Evolutionary conservation across 2,329 filamentous ascomycete species (phyloP), one percentile per base, ranked within the genome.

Genomic region (Zymoseptoria passerinii): DNA sequence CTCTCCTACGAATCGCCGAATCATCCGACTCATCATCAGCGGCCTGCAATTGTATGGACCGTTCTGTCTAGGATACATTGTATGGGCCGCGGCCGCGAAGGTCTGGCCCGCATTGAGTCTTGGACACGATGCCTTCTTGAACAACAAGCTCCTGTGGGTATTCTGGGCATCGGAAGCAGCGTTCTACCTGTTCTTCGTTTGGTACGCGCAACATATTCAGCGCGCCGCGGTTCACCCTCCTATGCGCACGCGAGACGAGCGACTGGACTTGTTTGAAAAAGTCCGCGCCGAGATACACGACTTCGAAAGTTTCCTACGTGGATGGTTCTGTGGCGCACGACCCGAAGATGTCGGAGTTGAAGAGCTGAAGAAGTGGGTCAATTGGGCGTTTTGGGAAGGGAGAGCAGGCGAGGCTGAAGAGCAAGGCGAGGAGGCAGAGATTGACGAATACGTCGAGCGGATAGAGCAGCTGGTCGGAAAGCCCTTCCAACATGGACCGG

Each of bases 321-420:
- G 78, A 60, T 90, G 87, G 87, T 88, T 89, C 63, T 75, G 84
- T n/a, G 82, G 81, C 29, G 82, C 85, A 1, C 74, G 79, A 8
- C 58, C 76, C 1, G 70, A 75, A 18, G 83, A 86, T 35, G 83
- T 90, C 56, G 77, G 79, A 50, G 75, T 80, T n/a, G 84, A 88
- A n/a, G 88, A 89, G 65, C 72, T 89, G 55, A 79, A 78, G 63
- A 83, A 87, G 61, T 89, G 88, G 64, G 70, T 87, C 20, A 75
- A 81, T 8, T 90, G 87, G 87, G 85, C 82, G 1, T 83, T 89
- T 66, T 82, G 66, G 63, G 69, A 72, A 81, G 87, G 50, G 83
- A 88, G 68, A 72, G 87, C 54, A 77, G 77, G 64, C 80, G 82
- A 87, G 65, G 79, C 86, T 59, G 83, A 86, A 8, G 75, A 73